These are phyloP conservation scores for Calophaca sinica DNA, from an alignment of 306 rosid genomes.

Conservation along the genomic window DNA sequence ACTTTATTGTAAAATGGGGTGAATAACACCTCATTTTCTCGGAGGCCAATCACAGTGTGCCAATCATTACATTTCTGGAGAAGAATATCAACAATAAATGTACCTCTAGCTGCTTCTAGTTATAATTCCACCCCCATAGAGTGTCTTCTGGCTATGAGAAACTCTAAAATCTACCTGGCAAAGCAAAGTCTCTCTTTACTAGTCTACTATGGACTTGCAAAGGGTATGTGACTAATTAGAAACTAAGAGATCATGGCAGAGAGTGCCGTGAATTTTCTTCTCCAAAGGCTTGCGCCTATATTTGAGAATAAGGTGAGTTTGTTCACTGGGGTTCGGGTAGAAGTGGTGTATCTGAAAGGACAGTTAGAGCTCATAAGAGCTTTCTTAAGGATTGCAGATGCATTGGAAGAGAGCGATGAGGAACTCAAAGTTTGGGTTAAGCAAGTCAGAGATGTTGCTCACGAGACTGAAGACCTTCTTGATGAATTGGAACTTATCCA, in stretches of 20 bases:
- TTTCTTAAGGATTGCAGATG: slow-evolving; percentile 56
- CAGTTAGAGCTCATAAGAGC: slow-evolving; percentile 51
- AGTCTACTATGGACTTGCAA: too few species aligned
- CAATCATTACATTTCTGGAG: background rate
- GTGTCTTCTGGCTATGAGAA: background rate
- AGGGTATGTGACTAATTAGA: too few species aligned
- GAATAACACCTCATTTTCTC: slow-evolving; percentile 9
- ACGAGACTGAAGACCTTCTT: slow-evolving; percentile 56
- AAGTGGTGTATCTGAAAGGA: slow-evolving; percentile 43
- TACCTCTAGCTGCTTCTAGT: slow-evolving; percentile 4
- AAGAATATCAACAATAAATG: background rate
- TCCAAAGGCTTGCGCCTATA: slow-evolving; percentile 42
- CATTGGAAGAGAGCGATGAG: slow-evolving; percentile 47
- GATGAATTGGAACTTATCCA: slow-evolving; percentile 50
- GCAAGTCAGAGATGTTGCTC: slow-evolving; percentile 59
- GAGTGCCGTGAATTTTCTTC: slow-evolving; percentile 45
- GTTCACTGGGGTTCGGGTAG: slow-evolving; percentile 41
- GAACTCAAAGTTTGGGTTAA: slow-evolving; percentile 58
- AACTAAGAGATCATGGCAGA: slow-evolving; percentile 51
- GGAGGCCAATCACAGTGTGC: slow-evolving; percentile 28
- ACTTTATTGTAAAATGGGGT: slow-evolving; percentile 9
- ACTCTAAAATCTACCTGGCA: slow-evolving; percentile 9
- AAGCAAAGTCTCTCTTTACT: background rate
- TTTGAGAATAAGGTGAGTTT: slow-evolving; percentile 44
- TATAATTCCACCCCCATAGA: background rate